phyloP scores from a whole-genome alignment of 495 filamentous ascomycete species.

The Xylaria palmicola region DNA sequence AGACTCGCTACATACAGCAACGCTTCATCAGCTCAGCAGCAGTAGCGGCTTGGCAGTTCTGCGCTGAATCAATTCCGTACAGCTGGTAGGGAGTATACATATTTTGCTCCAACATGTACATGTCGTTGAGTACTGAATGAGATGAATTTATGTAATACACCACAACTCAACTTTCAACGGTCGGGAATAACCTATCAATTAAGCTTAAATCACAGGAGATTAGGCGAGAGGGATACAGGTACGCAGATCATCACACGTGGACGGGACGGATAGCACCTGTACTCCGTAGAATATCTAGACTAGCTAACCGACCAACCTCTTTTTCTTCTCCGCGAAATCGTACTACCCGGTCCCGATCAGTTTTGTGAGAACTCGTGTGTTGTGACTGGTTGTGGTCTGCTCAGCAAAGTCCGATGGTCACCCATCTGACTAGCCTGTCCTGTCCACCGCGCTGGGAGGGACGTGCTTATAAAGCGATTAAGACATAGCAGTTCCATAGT shows the following conservation, averaged over 20 bases:
- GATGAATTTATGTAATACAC: too few relatives aligned
- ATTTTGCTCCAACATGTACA: too few relatives aligned
- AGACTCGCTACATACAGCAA: neutral
- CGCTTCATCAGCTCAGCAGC: neutral
- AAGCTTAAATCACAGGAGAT: neutral
- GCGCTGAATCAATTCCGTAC: neutral
- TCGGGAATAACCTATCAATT: neutral
- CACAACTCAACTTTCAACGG: neutral
- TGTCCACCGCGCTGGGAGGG: too few relatives aligned
- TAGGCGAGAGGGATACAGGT: neutral
- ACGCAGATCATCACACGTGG: neutral
- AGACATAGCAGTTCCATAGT: too few relatives aligned
- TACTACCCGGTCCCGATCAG: too few relatives aligned
- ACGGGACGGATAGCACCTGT: too few relatives aligned
- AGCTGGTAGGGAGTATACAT: too few relatives aligned
- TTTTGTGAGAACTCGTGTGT: too few relatives aligned
- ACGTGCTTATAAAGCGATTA: too few relatives aligned
- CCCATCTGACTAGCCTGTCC: neutral
- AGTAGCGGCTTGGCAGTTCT: neutral
- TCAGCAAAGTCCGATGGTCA: neutral
- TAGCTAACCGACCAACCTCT: neutral
- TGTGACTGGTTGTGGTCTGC: neutral
- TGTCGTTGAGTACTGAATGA: too few relatives aligned
- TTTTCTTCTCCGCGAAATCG: neutral
- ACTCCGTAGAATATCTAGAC: neutral